These are phyloP conservation scores for Sporothrix euskadiensis DNA, from an alignment of 2,329 filamentous ascomycete species.

Conservation along the genomic window DNA sequence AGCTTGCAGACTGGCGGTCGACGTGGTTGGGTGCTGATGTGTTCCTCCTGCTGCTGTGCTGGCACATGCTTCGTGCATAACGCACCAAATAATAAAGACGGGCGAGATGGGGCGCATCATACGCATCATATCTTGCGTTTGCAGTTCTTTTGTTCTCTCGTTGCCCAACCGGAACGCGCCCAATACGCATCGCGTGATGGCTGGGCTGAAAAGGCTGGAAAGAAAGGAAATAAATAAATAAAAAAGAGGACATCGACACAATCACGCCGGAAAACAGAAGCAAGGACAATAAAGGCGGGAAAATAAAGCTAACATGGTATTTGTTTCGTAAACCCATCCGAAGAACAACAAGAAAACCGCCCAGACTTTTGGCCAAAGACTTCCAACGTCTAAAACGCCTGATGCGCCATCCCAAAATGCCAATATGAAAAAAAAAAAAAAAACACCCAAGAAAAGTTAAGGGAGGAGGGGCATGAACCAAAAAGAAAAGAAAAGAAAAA, in stretches of 20 bases:
- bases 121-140: slow-evolving; percentile 10
- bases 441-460: background rate
- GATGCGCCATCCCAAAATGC: slow-evolving; percentile 9
- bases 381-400: slow-evolving; percentile 5
- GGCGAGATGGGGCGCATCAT: background rate
- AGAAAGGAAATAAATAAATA: no score
- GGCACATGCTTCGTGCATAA: slow-evolving; percentile 11
- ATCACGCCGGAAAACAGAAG: background rate
- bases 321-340: background rate
- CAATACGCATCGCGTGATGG: background rate
- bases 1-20: background rate
- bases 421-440: background rate
- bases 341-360: slow-evolving; percentile 1
- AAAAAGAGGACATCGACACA: background rate
- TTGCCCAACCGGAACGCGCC: slow-evolving; percentile 20
- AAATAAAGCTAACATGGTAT: background rate
- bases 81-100: background rate
- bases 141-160: background rate
- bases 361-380: background rate
- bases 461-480: background rate
- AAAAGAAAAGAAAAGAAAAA: background rate
- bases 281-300: background rate
- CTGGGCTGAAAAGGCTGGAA: background rate
- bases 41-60: background rate
- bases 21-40: slow-evolving; percentile 22